These are phyloP conservation scores for Hypoxylon sp. DNA, from an alignment of 2,329 filamentous ascomycete species.

Conservation along the genomic window DNA sequence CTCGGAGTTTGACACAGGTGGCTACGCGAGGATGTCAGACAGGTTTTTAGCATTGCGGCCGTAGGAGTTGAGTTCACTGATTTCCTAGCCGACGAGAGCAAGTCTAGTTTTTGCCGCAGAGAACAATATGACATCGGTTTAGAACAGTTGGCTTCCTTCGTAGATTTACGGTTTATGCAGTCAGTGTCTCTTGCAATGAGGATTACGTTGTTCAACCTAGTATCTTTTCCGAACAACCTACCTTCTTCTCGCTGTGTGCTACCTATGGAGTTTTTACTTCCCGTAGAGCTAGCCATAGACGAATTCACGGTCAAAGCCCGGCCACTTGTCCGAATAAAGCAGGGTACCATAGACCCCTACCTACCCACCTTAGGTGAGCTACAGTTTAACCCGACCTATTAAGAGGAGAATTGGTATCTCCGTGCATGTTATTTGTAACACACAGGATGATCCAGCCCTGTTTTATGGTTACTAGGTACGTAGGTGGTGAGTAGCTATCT, in stretches of 20 bases:
- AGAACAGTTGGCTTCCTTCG: slow-evolving; percentile 4
- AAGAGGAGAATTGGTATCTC: slow-evolving; percentile 28
- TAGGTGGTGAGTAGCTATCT: slow-evolving; percentile 13
- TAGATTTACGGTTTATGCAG: slow-evolving; percentile 18
- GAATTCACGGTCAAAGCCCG: not conserved
- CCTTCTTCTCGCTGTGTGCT: not conserved
- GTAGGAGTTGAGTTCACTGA: slow-evolving; percentile 20
- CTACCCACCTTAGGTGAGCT: slow-evolving; percentile 13
- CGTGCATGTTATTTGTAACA: slow-evolving; percentile 15
- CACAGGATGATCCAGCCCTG: slow-evolving; percentile 5
- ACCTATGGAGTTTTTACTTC: not conserved
- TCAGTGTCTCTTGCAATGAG: slow-evolving; percentile 11
- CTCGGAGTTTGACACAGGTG: slow-evolving; percentile 43
- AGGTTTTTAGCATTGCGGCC: slow-evolving; percentile 26
- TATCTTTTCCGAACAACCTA: not conserved
- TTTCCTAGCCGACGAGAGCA: slow-evolving; percentile 12
- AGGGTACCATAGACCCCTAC: not conserved
- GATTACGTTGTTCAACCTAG: not conserved
- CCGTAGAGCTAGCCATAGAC: not conserved
- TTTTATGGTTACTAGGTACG: not conserved
- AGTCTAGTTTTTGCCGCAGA: slow-evolving; percentile 9
- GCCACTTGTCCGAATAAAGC: not conserved
- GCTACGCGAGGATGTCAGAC: slow-evolving; percentile 29
- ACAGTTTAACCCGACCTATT: slow-evolving; percentile 19
- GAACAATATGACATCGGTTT: slow-evolving; percentile 1